These are phyloP conservation scores for Alternaria panax DNA, from an alignment of 2,329 filamentous ascomycete species.

Conservation along the genomic window DNA sequence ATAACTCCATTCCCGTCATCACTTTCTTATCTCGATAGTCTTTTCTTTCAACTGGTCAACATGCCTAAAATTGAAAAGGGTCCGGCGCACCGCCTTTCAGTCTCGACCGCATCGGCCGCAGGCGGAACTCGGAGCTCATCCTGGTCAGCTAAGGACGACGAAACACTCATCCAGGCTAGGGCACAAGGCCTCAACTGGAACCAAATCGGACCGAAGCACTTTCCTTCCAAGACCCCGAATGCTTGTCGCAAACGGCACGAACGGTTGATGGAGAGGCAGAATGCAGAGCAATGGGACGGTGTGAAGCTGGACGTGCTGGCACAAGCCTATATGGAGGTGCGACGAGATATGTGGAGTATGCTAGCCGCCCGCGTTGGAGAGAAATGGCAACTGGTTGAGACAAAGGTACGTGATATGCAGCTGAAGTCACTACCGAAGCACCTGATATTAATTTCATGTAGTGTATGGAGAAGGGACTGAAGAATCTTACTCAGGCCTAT, in stretches of 20 bases:
- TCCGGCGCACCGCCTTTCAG: slow-evolving; percentile 38
- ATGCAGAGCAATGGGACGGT: slow-evolving; percentile 79
- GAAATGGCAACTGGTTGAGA: slow-evolving; percentile 73
- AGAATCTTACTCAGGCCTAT: slow-evolving; percentile 76
- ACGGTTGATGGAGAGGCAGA: slow-evolving; percentile 76
- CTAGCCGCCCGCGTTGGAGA: slow-evolving; percentile 69
- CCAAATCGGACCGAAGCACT: slow-evolving; percentile 78
- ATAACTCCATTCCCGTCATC: slow-evolving; percentile 17
- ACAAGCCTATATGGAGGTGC: slow-evolving; percentile 78
- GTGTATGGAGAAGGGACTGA: slow-evolving; percentile 85
- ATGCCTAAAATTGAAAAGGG: slow-evolving; percentile 57
- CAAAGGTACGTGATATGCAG: slow-evolving; percentile 66
- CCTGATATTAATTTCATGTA: slow-evolving; percentile 48
- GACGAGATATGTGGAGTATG: slow-evolving; percentile 81
- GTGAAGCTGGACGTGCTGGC: slow-evolving; percentile 77
- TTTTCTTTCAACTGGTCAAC: slow-evolving; percentile 38
- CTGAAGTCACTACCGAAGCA: not conserved
- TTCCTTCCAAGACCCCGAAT: slow-evolving; percentile 78
- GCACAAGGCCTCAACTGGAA: slow-evolving; percentile 82
- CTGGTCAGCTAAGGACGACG: slow-evolving; percentile 79
- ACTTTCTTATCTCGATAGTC: slow-evolving; percentile 23
- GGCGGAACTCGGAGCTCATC: slow-evolving; percentile 50
- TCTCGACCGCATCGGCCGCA: slow-evolving; percentile 44
- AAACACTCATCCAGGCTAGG: slow-evolving; percentile 73
- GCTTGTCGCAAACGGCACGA: slow-evolving; percentile 91